Conservation (phyloP, 768 basidiomycete genomes). For the Tubosaeta sp. region DNA sequence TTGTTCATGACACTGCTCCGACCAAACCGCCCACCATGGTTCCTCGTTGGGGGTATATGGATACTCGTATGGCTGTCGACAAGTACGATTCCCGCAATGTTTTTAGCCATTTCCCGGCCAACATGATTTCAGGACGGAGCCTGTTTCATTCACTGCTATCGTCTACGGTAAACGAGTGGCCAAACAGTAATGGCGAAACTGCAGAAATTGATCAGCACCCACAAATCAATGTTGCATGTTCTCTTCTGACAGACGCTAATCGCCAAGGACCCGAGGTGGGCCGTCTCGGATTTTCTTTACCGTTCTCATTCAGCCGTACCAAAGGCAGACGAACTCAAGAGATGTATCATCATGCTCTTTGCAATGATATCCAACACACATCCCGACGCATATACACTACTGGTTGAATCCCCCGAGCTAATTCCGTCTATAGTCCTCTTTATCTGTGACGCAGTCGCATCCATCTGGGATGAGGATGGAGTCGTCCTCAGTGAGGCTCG, state of each 20-base stretch:
- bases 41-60: slow-evolving; percentile 46
- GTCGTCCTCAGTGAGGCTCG: slow-evolving; percentile 35
- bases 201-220: slow-evolving; percentile 31
- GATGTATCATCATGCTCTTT: slow-evolving; percentile 38
- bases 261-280: slow-evolving; percentile 41
- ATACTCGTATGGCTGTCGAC: slow-evolving; percentile 52
- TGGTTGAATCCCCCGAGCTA: slow-evolving; percentile 48
- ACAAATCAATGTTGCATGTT: slow-evolving; percentile 48
- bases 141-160: slow-evolving; percentile 44
- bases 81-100: slow-evolving; percentile 22
- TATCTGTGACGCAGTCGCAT: slow-evolving; percentile 46
- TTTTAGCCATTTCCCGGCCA: slow-evolving; percentile 2
- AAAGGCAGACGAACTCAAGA: slow-evolving; percentile 36
- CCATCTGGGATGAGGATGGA: slow-evolving; percentile 66
- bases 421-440: slow-evolving; percentile 63
- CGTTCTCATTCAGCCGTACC: slow-evolving; percentile 3
- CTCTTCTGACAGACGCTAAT: slow-evolving; percentile 41
- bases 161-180: slow-evolving; percentile 25
- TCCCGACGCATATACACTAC: slow-evolving; percentile 33
- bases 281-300: not conserved
- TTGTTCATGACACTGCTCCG: slow-evolving; percentile 48
- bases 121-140: slow-evolving; percentile 36
- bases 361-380: slow-evolving; percentile 37
- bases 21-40: slow-evolving; percentile 45
- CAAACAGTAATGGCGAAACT: slow-evolving; percentile 16